Evolutionary conservation across 2,329 filamentous ascomycete species (phyloP).

Genomic region (Dactylellina cionopaga): DNA sequence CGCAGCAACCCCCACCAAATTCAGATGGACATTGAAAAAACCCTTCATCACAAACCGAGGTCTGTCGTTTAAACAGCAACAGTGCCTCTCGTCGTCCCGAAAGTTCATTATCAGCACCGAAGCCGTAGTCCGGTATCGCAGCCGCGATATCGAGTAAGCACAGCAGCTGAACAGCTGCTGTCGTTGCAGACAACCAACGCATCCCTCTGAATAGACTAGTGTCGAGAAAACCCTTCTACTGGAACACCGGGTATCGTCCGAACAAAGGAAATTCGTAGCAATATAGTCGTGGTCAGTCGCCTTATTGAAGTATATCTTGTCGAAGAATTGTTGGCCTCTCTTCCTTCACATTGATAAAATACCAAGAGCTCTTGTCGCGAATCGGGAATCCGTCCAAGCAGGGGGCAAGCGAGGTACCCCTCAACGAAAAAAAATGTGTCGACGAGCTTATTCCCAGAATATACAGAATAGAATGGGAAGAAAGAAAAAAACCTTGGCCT

Average conservation of each 20-base stretch:
- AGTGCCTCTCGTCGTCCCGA: slow-evolving; percentile 35
- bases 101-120: slow-evolving; percentile 10
- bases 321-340: background rate
- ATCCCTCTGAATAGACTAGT: background rate
- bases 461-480: background rate
- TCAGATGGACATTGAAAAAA: slow-evolving; percentile 34
- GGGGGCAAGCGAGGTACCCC: slow-evolving; percentile 48
- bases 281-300: background rate
- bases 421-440: slow-evolving; percentile 35
- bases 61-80: slow-evolving; percentile 44
- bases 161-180: slow-evolving; percentile 48
- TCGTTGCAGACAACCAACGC: slow-evolving; percentile 40
- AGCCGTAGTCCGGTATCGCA: slow-evolving; percentile 34
- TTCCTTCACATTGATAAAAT: background rate
- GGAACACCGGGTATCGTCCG: slow-evolving; percentile 10
- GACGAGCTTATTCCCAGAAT: background rate
- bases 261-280: slow-evolving; percentile 52
- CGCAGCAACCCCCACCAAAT: slow-evolving; percentile 46
- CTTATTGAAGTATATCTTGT: background rate
- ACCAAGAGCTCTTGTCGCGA: slow-evolving; percentile 37
- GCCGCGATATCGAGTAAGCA: slow-evolving; percentile 37
- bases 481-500: slow-evolving; percentile 17
- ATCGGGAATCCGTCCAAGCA: slow-evolving; percentile 51
- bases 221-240: slow-evolving; percentile 6
- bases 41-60: slow-evolving; percentile 5